phyloP scores from a whole-genome alignment of 305 asterid species.

The Lippia alba region DNA sequence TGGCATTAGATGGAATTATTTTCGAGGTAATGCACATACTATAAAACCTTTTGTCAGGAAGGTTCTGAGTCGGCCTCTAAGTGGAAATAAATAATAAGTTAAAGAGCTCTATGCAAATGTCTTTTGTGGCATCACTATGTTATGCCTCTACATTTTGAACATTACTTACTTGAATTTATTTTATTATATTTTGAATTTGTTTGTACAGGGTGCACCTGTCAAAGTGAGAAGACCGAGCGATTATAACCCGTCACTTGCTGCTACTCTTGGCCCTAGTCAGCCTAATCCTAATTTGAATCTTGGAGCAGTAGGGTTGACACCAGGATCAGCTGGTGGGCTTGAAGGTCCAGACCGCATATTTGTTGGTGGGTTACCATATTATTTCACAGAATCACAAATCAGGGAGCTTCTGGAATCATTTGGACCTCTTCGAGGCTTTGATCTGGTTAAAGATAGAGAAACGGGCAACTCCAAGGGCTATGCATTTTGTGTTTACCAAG shows the following conservation, averaged over 20 bases:
- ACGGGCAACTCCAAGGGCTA: conserved; percentile 99
- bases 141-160: conserved; percentile 7
- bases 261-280: conserved; percentile 96
- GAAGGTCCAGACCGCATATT: conserved; percentile 97
- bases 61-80: not conserved
- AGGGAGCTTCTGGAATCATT: conserved; percentile 96
- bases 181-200: not conserved
- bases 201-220: conserved; percentile 91
- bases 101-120: not conserved
- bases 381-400: conserved; percentile 88
- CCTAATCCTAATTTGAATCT: conserved; percentile 90
- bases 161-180: conserved; percentile 7
- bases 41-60: conserved; percentile 9
- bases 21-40: conserved; percentile 68
- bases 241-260: conserved; percentile 94
- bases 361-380: conserved; percentile 94
- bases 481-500: conserved; percentile 96
- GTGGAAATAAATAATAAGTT: not conserved
- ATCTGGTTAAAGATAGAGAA: conserved; percentile 95
- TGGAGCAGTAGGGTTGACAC: conserved; percentile 87
- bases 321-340: conserved; percentile 92
- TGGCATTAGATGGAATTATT: conserved; percentile 97
- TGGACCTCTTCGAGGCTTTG: conserved; percentile 95
- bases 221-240: conserved; percentile 98
- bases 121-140: not conserved